Base-by-base conservation (phyloP, 306 rosid species). In the Mimosa pudica region DNA sequence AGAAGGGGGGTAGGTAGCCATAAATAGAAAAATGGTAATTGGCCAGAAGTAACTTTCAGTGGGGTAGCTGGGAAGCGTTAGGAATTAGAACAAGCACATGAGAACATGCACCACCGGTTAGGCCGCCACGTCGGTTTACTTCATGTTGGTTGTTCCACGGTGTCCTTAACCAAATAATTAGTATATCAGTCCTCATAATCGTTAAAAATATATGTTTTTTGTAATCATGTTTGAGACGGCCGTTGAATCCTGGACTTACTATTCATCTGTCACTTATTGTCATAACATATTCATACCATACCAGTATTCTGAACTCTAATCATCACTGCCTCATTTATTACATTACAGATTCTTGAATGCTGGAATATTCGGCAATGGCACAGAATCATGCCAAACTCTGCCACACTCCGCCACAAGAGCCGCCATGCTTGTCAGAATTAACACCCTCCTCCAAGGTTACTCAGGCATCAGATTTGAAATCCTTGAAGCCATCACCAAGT, bases 401-500 rank as follows among this genome's bases (percentile, higher is more conserved):
- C 92, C 98, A 11, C 92, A 87, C 65, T 60, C 90, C 0, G 85
- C 98, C 42, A 87, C 96, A 0, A 87, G 97, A 66, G 97, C 98
- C 6, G 98, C 97, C 10, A 91, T 94, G 91, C 71, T 94, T 0
- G 98, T 94, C 41, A 78, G 98, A 38, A 90, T 89, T 71, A 94
- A 94, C 87, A 92, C 98, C 3, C 98, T 94, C 41, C 94, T 94
- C n/a, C 98, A 94, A 70, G 98, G 98, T 8, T 94, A 94, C 87
- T 94, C 98, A 0, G 98, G 98, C 55, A 94, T 94, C 1, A 83
- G 98, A 81, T 94, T 94, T 45, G 97, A 94, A 82, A 92, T 94
- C 78, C 18, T 94, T 47, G 98, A 94, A 81, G 92, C 94, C 80
- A 88, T 94, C 4, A 77, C 97, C 24, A 92, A 89, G 61, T 80